Evolutionary conservation across 2,329 filamentous ascomycete genomes (phyloP).

Genomic region (Colletotrichum cordylinicola): DNA sequence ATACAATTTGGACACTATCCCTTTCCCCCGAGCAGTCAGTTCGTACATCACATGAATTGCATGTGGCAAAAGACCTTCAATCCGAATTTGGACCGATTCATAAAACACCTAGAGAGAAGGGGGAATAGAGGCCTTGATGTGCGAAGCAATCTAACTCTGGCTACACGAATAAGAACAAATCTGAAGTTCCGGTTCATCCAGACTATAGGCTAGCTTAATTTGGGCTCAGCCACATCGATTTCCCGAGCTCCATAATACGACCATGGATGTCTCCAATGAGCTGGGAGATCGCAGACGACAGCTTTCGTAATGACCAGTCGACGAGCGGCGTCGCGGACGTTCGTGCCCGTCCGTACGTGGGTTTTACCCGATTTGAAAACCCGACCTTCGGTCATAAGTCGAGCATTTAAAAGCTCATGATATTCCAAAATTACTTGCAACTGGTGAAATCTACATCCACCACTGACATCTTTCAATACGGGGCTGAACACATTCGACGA

Average conservation of each 20-base stretch:
- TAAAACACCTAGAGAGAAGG: background rate
- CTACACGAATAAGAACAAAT: background rate
- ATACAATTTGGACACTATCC: rapidly evolving
- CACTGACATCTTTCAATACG: background rate
- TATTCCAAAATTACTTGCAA: background rate
- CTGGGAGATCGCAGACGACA: background rate
- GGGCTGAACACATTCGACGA: background rate
- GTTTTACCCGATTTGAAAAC: background rate
- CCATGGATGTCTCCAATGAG: background rate
- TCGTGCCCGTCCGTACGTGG: background rate
- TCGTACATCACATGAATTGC: background rate
- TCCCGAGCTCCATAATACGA: background rate
- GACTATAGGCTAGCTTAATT: background rate
- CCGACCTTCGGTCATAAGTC: background rate
- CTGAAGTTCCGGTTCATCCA: background rate
- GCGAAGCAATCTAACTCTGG: background rate
- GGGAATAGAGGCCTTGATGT: background rate
- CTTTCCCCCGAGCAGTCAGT: background rate
- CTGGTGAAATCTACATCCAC: background rate
- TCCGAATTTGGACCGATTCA: background rate
- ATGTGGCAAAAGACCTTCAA: background rate
- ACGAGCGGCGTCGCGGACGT: background rate
- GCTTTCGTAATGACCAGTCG: background rate
- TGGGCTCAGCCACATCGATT: background rate
- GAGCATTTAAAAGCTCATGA: background rate